Percentiles rank a stretch among this genome's conserved stretches.
Evolutionary conservation across 768 basidiomycete genomes (phyloP).

Genomic region (Suillus weaverae): DNA sequence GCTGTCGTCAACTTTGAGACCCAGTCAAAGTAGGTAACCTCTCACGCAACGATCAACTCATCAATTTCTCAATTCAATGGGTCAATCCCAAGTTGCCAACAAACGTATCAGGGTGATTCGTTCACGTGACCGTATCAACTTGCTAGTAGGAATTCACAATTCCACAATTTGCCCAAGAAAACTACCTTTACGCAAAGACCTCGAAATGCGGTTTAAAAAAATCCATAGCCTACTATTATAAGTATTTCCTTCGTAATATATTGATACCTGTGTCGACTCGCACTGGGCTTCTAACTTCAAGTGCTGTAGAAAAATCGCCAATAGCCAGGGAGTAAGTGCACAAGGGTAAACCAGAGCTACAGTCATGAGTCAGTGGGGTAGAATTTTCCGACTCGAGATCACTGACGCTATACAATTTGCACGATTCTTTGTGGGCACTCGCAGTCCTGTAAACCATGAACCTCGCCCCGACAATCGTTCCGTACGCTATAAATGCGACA

Average conservation of each 20-base stretch:
- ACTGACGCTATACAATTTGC: constrained; percentile 9
- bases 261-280: background rate
- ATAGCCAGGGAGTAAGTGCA: constrained; percentile 11
- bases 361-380: background rate
- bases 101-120: background rate
- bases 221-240: too few species aligned
- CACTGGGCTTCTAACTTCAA: background rate
- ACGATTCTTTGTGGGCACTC: constrained; percentile 2
- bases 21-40: background rate
- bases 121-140: background rate
- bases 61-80: background rate
- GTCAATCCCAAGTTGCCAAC: too few species aligned
- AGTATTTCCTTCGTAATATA: too few species aligned
- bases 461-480: constrained; percentile 1
- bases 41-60: background rate
- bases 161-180: too few species aligned
- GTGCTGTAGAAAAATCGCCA: constrained; percentile 8
- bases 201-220: too few species aligned
- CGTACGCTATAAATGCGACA: background rate
- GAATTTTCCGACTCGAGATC: background rate
- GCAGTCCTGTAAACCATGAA: constrained; percentile 2
- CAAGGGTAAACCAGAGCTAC: constrained; percentile 9
- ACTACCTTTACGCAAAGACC: too few species aligned
- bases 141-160: too few species aligned
- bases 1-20: background rate